phyloP scores from a whole-genome alignment of 31 red algal genomes.

The Bonnemaisonia californica region DNA sequence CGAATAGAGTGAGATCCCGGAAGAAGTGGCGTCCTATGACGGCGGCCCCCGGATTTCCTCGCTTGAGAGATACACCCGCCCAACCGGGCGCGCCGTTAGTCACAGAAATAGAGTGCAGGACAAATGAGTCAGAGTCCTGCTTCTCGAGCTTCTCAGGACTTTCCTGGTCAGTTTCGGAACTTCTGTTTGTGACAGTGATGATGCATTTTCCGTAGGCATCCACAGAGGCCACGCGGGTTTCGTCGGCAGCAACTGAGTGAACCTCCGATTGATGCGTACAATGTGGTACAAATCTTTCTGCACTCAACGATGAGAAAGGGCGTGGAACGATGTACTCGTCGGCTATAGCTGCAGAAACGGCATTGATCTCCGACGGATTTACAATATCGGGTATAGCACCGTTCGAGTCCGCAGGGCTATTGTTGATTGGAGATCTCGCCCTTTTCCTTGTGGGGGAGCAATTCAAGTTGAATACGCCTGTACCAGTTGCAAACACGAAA shows the following conservation, averaged over 20 bases:
- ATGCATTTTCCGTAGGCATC: constrained; percentile 59
- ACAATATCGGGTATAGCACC: neutral
- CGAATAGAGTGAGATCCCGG: constrained; percentile 66
- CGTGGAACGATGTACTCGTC: constrained; percentile 69
- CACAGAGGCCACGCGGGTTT: constrained; percentile 44
- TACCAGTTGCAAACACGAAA: constrained; percentile 40
- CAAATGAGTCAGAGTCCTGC: neutral
- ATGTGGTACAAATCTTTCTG: constrained; percentile 5
- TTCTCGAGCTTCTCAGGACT: neutral
- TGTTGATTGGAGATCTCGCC: neutral
- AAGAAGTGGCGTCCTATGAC: constrained; percentile 40
- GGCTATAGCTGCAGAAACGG: constrained; percentile 43
- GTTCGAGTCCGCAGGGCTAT: neutral
- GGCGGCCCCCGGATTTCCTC: neutral
- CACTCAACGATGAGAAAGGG: constrained; percentile 8
- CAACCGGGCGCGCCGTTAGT: constrained; percentile 46
- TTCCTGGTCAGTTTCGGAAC: neutral
- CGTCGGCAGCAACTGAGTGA: constrained; percentile 51
- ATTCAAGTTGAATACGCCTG: constrained; percentile 24
- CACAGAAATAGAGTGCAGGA: constrained; percentile 28
- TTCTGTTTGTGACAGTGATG: neutral
- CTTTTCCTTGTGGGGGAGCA: constrained; percentile 44
- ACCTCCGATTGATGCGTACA: constrained; percentile 51
- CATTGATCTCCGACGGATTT: neutral
- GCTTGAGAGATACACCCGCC: constrained; percentile 54